phyloP scores from a whole-genome alignment of 1,139 yeast species.

The Zygosaccharomyces pseudobailii region DNA sequence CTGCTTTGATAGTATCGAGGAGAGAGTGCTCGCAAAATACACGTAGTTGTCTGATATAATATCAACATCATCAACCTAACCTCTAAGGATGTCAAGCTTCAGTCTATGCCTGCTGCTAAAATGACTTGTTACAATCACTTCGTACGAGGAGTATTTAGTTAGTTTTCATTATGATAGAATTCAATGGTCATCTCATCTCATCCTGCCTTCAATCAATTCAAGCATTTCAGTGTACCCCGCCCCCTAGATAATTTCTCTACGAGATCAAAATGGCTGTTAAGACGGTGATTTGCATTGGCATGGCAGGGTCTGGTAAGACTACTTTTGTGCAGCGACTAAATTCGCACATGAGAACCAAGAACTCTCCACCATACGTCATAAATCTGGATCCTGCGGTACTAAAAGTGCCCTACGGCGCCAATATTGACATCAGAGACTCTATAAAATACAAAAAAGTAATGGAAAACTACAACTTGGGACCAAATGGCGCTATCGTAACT shows the following conservation, averaged over 20 bases:
- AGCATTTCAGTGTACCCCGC: no score
- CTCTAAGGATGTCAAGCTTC: no score
- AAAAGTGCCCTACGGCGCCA: conserved; percentile 87
- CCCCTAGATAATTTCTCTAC: no score
- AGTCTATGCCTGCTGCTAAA: no score
- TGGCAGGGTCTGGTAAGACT: conserved; percentile 98
- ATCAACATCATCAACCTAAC: no score
- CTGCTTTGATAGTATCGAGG: conserved; percentile 59
- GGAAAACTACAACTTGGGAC: conserved; percentile 90
- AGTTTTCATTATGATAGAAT: not conserved
- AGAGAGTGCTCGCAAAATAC: conserved; percentile 48
- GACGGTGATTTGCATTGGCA: conserved; percentile 81
- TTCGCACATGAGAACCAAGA: conserved; percentile 72
- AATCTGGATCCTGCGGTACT: conserved; percentile 96
- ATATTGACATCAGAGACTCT: conserved; percentile 94
- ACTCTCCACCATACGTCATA: conserved; percentile 74
- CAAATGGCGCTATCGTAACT: conserved; percentile 97
- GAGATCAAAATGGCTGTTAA: conserved; percentile 47
- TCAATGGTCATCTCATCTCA: not conserved
- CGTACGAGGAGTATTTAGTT: not conserved
- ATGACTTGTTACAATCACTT: not conserved
- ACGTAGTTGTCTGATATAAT: conserved; percentile 2
- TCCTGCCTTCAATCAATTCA: not conserved
- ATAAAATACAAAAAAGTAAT: conserved; percentile 93
- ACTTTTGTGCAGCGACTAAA: conserved; percentile 95